These are phyloP conservation scores for Chenopodium berlandieri DNA, from an alignment of 148 eudicot genomes.

Conservation along the genomic window DNA sequence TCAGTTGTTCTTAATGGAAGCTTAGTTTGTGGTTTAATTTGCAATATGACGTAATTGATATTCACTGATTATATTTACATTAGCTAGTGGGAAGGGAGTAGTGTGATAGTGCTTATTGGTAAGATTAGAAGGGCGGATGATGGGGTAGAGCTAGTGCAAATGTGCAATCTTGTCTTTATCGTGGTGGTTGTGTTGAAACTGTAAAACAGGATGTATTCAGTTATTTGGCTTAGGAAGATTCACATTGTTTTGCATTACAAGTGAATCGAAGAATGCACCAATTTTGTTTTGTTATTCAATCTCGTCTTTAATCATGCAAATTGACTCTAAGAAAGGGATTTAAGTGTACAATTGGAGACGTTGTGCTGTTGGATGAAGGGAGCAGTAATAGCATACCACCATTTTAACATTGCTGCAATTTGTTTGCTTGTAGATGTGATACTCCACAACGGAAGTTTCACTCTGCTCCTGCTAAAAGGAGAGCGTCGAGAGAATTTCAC, in stretches of 20 bases:
- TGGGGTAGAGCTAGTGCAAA: background rate
- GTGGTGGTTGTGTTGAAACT: background rate
- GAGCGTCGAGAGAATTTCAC: conserved; percentile 28
- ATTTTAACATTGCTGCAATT: background rate
- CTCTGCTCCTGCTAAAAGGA: conserved; percentile 23
- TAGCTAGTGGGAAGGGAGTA: background rate
- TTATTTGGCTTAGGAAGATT: background rate
- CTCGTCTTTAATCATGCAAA: background rate
- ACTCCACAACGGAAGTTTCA: background rate
- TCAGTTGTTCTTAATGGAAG: background rate
- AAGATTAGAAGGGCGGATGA: background rate
- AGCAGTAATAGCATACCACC: background rate
- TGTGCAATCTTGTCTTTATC: background rate
- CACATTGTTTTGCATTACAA: background rate
- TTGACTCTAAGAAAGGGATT: background rate
- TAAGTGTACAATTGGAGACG: too few relatives aligned
- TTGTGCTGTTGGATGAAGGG: background rate
- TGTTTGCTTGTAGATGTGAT: conserved; percentile 11
- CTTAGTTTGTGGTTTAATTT: background rate
- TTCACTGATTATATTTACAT: background rate
- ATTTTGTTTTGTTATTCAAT: too few relatives aligned
- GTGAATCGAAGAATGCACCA: background rate
- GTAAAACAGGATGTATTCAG: background rate
- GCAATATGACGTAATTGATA: background rate
- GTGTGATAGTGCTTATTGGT: background rate